phyloP scores from a whole-genome alignment of 805 yeast species.

The Starmerella roubikii region DNA sequence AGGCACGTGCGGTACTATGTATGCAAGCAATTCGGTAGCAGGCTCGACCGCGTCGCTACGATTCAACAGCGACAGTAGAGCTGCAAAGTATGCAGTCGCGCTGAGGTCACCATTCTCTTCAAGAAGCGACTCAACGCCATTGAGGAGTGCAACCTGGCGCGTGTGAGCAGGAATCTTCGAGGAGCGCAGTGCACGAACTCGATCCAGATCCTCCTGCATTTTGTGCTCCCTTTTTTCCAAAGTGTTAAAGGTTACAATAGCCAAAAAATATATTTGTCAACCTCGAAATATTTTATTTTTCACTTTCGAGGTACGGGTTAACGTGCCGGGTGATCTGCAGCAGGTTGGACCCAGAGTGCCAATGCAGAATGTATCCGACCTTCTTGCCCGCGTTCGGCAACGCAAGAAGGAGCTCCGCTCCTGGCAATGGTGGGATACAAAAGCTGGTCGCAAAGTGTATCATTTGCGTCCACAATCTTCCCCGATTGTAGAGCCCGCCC shows the following conservation, averaged over 20 bases:
- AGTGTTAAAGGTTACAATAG: background rate
- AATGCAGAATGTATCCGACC: constrained; percentile 10
- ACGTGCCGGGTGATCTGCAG: background rate
- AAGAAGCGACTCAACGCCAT: constrained; percentile 84
- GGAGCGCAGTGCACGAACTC: constrained; percentile 10
- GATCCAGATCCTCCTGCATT: constrained; percentile 14
- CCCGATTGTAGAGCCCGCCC: background rate
- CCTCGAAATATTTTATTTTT: background rate
- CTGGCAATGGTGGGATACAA: constrained; percentile 7
- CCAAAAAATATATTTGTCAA: background rate
- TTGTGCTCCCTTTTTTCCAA: too few species aligned
- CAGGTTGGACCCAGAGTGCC: background rate
- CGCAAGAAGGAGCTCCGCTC: constrained; percentile 16
- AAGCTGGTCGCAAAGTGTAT: background rate
- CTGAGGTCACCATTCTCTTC: constrained; percentile 54
- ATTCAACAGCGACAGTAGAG: constrained; percentile 68
- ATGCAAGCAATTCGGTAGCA: constrained; percentile 67
- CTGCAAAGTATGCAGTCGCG: constrained; percentile 55
- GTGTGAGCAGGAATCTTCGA: constrained; percentile 19
- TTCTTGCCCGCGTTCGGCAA: constrained; percentile 17
- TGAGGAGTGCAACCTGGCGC: constrained; percentile 56
- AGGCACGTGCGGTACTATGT: constrained; percentile 64
- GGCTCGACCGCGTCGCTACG: constrained; percentile 65
- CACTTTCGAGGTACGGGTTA: too few species aligned
- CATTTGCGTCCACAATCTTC: constrained; percentile 1